phyloP scores from a whole-genome alignment of 192 early-diverging fungal species.

The Glomus cerebriforme region DNA sequence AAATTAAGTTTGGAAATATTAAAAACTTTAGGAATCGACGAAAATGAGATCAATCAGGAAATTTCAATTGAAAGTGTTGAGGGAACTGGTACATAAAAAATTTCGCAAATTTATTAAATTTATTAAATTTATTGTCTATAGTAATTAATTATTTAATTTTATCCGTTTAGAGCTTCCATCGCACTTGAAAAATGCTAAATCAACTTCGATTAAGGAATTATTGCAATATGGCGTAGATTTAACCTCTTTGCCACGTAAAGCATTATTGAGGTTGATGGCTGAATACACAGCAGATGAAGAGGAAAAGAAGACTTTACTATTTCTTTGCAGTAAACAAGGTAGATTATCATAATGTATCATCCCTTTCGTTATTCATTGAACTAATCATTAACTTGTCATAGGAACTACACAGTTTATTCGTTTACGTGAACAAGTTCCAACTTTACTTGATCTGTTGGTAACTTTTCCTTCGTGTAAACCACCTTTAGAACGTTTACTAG shows the following conservation, averaged over 20 bases:
- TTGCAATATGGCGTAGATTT: constrained; percentile 80
- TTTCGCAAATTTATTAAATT: too few species aligned
- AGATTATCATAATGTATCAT: neutral
- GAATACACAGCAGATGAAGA: constrained; percentile 71
- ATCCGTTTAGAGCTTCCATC: too few species aligned
- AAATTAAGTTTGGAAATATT: constrained; percentile 68
- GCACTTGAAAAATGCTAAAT: constrained; percentile 47
- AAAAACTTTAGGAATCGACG: constrained; percentile 56
- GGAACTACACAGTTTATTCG: constrained; percentile 65
- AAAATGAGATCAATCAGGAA: too few species aligned
- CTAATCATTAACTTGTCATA: neutral
- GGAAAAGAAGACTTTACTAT: constrained; percentile 80
- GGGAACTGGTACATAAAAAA: too few species aligned
- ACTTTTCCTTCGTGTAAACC: constrained; percentile 79
- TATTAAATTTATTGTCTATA: too few species aligned
- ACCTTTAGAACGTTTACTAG: constrained; percentile 71
- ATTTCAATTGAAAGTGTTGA: constrained; percentile 2
- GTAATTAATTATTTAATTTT: neutral
- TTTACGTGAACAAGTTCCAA: constrained; percentile 69
- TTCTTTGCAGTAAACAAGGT: constrained; percentile 80
- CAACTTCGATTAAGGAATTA: constrained; percentile 60
- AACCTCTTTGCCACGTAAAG: too few species aligned
- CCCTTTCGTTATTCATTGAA: neutral
- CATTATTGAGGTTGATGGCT: constrained; percentile 84
- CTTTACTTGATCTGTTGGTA: constrained; percentile 76